Base-by-base conservation (phyloP, 2,329 filamentous ascomycete genomes). In the Penicillium sp. region DNA sequence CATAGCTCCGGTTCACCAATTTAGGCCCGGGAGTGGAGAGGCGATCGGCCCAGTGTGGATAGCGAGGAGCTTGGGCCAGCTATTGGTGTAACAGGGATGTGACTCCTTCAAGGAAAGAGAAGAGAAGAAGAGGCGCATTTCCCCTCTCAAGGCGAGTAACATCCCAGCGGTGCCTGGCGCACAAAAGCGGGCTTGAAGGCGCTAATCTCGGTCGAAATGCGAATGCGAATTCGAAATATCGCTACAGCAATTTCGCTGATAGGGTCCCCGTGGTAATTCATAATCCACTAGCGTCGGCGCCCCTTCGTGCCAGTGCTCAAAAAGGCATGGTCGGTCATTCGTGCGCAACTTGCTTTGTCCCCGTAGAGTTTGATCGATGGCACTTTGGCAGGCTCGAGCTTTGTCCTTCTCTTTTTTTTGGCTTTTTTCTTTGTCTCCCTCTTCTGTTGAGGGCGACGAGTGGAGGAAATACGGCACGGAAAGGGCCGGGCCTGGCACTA, bases 401-500 rank as follows among this genome's bases (percentile, higher is more conserved):
- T 26, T 26, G 8, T 11, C 22, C 36, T 9, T 46, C 34, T 47
- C 27, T 11, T 16, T 39, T 42, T 35, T 31, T 44, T 34, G 10
- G 29, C 18, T 36, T 20, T 27, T 20, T 47, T 34, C 18, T 35
- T 49, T 44, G 29, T 14, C n/a, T 23, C 20, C 20, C 10, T 27
- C 43, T 29, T 39, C 38, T 39, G 13, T 3, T 10, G 5, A 24
- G 13, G 20, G 7, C 31, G 9, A 38, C 6, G 20, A 18, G 31
- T 11, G 10, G 31, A 34, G 14, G 56, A 54, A 48, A 58, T 9
- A 54, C 64, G 62, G 63, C 52, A 66, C 64, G 64, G 64, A 65
- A 66, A 67, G 64, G 64, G 56, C 63, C 64, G 63, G 62, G 56
- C 62, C 55, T 35, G 55, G 44, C 48, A 44, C 55, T 53, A 56